Conservation (phyloP, 169 alveolate genomes). For the Cryptosporidium sp. region DNA sequence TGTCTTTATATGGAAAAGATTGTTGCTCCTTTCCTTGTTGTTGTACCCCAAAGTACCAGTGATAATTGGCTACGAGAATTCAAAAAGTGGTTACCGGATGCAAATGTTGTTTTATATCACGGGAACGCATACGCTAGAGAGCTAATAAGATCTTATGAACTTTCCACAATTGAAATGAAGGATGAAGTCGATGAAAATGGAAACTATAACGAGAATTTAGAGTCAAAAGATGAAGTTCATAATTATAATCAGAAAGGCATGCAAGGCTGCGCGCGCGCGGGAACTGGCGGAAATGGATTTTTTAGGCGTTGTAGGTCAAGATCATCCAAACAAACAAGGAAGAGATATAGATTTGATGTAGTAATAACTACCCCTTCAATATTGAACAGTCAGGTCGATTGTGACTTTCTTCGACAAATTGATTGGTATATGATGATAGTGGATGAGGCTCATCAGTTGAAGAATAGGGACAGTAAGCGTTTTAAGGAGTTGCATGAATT, state of each 20-base stretch:
- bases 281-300: slow-evolving; percentile 69
- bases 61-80: slow-evolving; percentile 96
- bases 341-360: slow-evolving; percentile 85
- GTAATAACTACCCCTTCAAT: slow-evolving; percentile 91
- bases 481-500: slow-evolving; percentile 89
- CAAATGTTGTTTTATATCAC: slow-evolving; percentile 92
- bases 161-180: slow-evolving; percentile 42
- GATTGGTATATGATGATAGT: slow-evolving; percentile 92
- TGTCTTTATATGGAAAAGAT: slow-evolving; percentile 86
- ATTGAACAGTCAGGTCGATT: slow-evolving; percentile 87
- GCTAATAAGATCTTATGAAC: slow-evolving; percentile 86
- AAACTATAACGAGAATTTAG: not conserved
- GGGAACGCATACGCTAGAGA: slow-evolving; percentile 93
- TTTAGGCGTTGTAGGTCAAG: slow-evolving; percentile 10
- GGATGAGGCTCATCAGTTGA: slow-evolving; percentile 94
- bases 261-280: slow-evolving; percentile 85
- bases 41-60: slow-evolving; percentile 96
- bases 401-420: slow-evolving; percentile 87
- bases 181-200: slow-evolving; percentile 8
- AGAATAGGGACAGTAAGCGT: slow-evolving; percentile 89
- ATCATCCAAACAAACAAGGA: not conserved
- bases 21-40: slow-evolving; percentile 92
- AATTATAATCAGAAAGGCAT: slow-evolving; percentile 33
- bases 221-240: not conserved
- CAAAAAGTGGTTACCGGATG: slow-evolving; percentile 93